Percentiles rank a stretch among this genome's conserved stretches.
phyloP scores from a whole-genome alignment of 2,329 filamentous ascomycete genomes.

The Curvularia spicifera region DNA sequence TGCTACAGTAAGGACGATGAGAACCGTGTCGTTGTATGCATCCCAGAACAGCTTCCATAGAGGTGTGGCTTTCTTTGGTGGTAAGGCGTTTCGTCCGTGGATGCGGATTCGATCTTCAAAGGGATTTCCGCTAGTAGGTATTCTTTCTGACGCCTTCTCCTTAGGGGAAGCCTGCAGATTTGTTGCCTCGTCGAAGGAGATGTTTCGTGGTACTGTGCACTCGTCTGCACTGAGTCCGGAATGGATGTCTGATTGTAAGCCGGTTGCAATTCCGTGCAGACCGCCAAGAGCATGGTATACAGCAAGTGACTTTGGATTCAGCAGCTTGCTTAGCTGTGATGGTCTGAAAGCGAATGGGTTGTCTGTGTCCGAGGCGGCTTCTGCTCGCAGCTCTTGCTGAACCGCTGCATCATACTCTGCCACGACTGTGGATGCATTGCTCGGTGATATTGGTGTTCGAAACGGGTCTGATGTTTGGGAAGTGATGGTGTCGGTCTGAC shows the following conservation, averaged over 20 bases:
- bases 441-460: conserved; percentile 32
- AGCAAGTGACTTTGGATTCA: conserved; percentile 58
- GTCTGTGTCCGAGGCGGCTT: conserved; percentile 39
- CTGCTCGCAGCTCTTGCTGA: conserved; percentile 38
- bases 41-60: conserved; percentile 69
- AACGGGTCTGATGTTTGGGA: conserved; percentile 37
- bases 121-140: conserved; percentile 28
- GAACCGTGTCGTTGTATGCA: conserved; percentile 75
- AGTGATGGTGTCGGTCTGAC: conserved; percentile 34
- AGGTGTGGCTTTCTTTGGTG: conserved; percentile 67
- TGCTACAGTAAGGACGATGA: conserved; percentile 72
- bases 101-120: conserved; percentile 66
- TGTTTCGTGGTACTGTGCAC: conserved; percentile 51
- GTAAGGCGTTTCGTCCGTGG: conserved; percentile 67
- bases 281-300: conserved; percentile 62
- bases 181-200: conserved; percentile 60
- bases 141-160: conserved; percentile 24
- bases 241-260: conserved; percentile 58
- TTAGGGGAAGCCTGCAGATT: conserved; percentile 37
- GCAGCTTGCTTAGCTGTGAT: conserved; percentile 60
- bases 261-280: conserved; percentile 59
- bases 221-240: conserved; percentile 61
- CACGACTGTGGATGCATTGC: conserved; percentile 32
- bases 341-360: conserved; percentile 63
- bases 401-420: conserved; percentile 40